Evolutionary conservation across 2,329 filamentous ascomycete species (phyloP).

Genomic region (Thermothelomyces thermophilus): DNA sequence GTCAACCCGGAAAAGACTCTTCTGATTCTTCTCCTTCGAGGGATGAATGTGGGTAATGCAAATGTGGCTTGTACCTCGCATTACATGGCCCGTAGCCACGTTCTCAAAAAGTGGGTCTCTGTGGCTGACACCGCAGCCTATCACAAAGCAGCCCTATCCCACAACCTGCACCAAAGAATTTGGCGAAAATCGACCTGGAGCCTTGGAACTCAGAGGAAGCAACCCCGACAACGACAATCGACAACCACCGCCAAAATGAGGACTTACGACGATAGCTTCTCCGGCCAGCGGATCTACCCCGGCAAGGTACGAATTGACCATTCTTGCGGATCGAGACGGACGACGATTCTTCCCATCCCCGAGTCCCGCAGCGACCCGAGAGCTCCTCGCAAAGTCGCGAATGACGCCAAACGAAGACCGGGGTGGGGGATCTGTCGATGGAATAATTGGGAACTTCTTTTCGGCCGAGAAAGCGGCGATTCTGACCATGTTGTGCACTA

Average conservation of each 20-base stretch:
- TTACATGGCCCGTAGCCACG: constrained; percentile 3
- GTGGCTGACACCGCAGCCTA: constrained; percentile 21
- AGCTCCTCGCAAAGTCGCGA: constrained; percentile 2
- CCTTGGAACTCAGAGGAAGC: constrained; percentile 24
- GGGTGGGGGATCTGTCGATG: constrained; percentile 12
- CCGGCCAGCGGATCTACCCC: constrained; percentile 61
- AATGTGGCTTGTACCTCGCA: not conserved
- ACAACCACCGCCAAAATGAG: constrained; percentile 51
- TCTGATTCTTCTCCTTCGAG: not conserved
- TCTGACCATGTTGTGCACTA: constrained; percentile 30
- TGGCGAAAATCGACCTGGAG: constrained; percentile 26
- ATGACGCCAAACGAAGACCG: constrained; percentile 14
- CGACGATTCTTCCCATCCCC: constrained; percentile 24
- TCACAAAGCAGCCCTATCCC: constrained; percentile 27
- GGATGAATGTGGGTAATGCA: not conserved
- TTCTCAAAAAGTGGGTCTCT: constrained; percentile 9
- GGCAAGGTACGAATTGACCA: constrained; percentile 50
- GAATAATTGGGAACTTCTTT: constrained; percentile 1
- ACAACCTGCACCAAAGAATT: constrained; percentile 27
- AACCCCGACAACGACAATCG: constrained; percentile 29
- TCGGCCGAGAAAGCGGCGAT: not conserved
- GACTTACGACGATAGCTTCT: constrained; percentile 62
- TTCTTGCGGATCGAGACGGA: constrained; percentile 13
- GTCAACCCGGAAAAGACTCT: not conserved
- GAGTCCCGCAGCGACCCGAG: constrained; percentile 10